Evolutionary conservation across 2,329 filamentous ascomycete species (phyloP).

Genomic region (Neofusicoccum umdonicola): DNA sequence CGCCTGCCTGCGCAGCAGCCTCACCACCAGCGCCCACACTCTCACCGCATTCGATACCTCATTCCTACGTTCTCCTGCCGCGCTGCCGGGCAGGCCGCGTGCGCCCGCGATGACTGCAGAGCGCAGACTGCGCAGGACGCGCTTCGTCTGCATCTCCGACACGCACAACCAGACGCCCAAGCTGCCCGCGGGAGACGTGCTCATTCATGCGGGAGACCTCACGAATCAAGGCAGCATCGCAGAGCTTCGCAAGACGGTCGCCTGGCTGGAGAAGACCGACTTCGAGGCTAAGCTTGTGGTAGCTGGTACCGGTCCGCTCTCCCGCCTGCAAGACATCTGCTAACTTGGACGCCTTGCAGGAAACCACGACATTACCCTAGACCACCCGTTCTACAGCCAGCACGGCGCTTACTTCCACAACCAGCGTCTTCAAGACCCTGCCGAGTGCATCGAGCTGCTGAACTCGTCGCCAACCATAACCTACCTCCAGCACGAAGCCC

Average conservation of each 20-base stretch:
- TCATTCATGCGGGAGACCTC: constrained; percentile 74
- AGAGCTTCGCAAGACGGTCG: constrained; percentile 59
- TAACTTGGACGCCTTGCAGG: constrained; percentile 44
- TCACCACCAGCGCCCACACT: background rate
- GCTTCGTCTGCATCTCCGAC: constrained; percentile 74
- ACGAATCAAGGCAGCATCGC: constrained; percentile 66
- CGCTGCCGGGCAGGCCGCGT: background rate
- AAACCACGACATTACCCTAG: constrained; percentile 74
- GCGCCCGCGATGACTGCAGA: constrained; percentile 10
- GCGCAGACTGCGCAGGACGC: constrained; percentile 44
- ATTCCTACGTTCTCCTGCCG: background rate
- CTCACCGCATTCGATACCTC: background rate
- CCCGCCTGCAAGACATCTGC: constrained; percentile 2
- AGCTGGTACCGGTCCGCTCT: constrained; percentile 51
- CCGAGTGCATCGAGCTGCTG: constrained; percentile 56
- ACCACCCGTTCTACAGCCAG: constrained; percentile 58
- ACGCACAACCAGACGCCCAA: constrained; percentile 67
- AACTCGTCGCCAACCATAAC: constrained; percentile 52
- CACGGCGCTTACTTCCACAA: constrained; percentile 58
- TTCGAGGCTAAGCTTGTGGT: constrained; percentile 71
- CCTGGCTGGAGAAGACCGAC: constrained; percentile 65
- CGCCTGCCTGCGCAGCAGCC: no score
- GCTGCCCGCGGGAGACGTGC: constrained; percentile 68
- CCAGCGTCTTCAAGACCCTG: constrained; percentile 52
- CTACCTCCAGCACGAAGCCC: constrained; percentile 62